Evolutionary conservation across 1,284 basidiomycete genomes (phyloP).

Genomic region (Limonomyces culmigenus): DNA sequence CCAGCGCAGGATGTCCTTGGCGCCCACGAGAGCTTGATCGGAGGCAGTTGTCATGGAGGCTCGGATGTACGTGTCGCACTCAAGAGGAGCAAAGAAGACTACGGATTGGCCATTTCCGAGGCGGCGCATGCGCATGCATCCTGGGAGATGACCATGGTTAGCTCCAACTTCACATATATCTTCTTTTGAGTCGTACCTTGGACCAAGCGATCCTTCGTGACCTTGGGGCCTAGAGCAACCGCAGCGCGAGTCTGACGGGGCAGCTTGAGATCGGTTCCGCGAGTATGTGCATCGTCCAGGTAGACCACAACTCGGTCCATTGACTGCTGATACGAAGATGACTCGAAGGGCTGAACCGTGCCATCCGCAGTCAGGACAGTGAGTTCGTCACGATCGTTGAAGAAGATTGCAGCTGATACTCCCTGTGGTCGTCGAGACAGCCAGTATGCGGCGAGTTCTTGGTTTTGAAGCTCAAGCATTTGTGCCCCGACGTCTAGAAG

Average conservation of each 20-base stretch:
- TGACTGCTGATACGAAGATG: slow-evolving; percentile 24
- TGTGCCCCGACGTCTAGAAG: slow-evolving; percentile 42
- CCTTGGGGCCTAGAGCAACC: no score
- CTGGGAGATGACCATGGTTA: no score
- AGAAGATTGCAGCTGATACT: slow-evolving; percentile 27
- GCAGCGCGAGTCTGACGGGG: slow-evolving; percentile 25
- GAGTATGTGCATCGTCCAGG: slow-evolving; percentile 39
- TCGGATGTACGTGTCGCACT: no score
- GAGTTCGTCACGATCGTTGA: slow-evolving; percentile 26
- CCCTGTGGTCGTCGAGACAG: slow-evolving; percentile 14
- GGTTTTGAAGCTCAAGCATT: slow-evolving; percentile 32
- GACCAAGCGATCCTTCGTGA: no score
- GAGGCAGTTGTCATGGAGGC: no score
- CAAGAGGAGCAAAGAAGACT: no score
- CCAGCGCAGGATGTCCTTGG: no score
- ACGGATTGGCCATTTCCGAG: no score
- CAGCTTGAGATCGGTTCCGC: slow-evolving; percentile 37
- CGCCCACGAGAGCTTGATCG: no score
- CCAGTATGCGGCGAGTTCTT: slow-evolving; percentile 23
- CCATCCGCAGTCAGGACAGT: slow-evolving; percentile 24
- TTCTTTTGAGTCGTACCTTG: no score
- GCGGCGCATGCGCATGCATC: no score
- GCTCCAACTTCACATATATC: no score
- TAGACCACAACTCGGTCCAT: slow-evolving; percentile 30
- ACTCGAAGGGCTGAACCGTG: slow-evolving; percentile 18